phyloP scores from a whole-genome alignment of 2,329 filamentous ascomycete species.

The Teratosphaeria zuluensis region DNA sequence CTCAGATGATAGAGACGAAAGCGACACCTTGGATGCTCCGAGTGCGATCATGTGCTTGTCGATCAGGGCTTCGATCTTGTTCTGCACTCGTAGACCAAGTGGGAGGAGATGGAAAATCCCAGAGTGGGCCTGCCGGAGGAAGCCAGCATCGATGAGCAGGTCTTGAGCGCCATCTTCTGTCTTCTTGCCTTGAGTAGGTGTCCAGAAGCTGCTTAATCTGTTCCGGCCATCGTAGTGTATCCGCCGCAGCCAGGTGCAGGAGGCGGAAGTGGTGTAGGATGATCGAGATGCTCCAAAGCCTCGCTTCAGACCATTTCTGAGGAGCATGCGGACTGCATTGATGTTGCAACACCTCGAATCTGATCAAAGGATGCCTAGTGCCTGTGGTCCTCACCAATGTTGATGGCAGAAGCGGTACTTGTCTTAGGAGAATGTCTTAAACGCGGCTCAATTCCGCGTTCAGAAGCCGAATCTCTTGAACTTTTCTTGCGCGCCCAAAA shows the following conservation, averaged over 20 bases:
- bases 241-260: not conserved
- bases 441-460: not conserved
- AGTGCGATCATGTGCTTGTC: conserved; percentile 73
- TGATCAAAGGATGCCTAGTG: not conserved
- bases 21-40: conserved; percentile 69
- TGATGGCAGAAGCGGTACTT: not conserved
- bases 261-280: not conserved
- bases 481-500: not conserved
- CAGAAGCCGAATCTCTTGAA: not conserved
- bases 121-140: conserved; percentile 59
- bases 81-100: conserved; percentile 73
- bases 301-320: conserved; percentile 4
- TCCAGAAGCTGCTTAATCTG: conserved; percentile 67
- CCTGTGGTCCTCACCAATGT: not conserved
- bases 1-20: conserved; percentile 80
- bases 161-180: conserved; percentile 45
- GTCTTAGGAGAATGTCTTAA: not conserved
- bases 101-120: conserved; percentile 91
- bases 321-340: conserved; percentile 6
- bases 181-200: conserved; percentile 45
- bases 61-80: conserved; percentile 76
- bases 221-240: conserved; percentile 46
- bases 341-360: not conserved
- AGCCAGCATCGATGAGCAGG: conserved; percentile 36
- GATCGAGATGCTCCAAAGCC: conserved; percentile 2